Percentiles rank a stretch among this genome's conserved stretches.
Evolutionary conservation across 2,329 filamentous ascomycete species (phyloP).

Genomic region (Trichoderma polysporum): DNA sequence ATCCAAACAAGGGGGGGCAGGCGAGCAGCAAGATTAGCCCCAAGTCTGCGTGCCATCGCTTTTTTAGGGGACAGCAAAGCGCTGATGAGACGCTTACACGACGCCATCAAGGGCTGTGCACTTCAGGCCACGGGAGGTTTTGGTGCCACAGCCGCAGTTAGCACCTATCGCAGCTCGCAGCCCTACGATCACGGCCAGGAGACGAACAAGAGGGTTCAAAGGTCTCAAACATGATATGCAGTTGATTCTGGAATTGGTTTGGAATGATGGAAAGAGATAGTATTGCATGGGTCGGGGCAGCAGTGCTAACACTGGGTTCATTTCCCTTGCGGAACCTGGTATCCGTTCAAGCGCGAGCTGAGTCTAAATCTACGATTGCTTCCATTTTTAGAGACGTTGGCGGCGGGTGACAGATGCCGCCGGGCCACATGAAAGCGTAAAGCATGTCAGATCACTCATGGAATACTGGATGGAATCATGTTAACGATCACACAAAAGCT

Average conservation of each 20-base stretch:
- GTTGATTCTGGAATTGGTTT: not conserved
- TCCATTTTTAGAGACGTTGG: not conserved
- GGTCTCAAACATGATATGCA: not conserved
- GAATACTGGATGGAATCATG: not conserved
- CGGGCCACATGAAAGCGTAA: not conserved
- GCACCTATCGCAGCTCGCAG: not conserved
- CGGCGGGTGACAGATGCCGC: not conserved
- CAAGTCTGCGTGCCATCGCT: not conserved
- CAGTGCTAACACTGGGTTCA: not conserved
- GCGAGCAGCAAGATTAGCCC: not conserved
- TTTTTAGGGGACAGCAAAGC: conserved; percentile 8
- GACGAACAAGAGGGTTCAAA: not conserved
- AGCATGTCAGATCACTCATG: not conserved
- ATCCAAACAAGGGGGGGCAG: conserved; percentile 9
- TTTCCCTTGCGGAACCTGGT: not conserved
- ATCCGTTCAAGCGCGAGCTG: not conserved
- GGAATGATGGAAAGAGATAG: not conserved
- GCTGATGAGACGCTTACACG: conserved; percentile 17
- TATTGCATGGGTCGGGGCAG: not conserved
- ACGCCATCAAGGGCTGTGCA: conserved; percentile 15
- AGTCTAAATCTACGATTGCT: not conserved
- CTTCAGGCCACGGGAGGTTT: not conserved
- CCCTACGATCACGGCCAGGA: not conserved
- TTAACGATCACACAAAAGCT: no score
- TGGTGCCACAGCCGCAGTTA: conserved; percentile 1